Percentiles rank a stretch among this genome's conserved stretches.
These are phyloP conservation scores for Penicillium herquei DNA, from an alignment of 495 filamentous ascomycete genomes.

Conservation along the genomic window DNA sequence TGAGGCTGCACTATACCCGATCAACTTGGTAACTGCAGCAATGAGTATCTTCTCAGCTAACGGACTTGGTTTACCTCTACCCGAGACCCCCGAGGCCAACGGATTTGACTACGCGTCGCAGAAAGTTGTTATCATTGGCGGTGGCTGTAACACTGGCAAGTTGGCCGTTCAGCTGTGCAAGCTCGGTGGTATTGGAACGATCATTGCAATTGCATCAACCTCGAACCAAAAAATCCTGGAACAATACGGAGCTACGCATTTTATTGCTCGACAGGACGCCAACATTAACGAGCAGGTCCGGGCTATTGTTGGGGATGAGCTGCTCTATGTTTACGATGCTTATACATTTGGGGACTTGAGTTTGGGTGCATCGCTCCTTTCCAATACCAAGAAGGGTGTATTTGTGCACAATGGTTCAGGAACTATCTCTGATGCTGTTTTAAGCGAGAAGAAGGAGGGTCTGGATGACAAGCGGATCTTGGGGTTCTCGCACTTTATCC, in stretches of 20 bases:
- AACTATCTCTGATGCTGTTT: no score
- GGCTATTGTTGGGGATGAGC: constrained; percentile 1
- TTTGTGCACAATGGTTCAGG: no score
- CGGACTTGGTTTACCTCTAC: background rate
- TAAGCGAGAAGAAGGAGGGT: no score
- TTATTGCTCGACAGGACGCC: background rate
- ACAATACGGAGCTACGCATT: background rate
- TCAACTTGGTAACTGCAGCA: background rate
- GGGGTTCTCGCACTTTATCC: background rate
- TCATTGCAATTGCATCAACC: background rate
- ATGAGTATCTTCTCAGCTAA: background rate
- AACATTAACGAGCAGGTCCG: background rate
- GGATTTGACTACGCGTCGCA: background rate
- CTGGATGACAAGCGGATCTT: background rate
- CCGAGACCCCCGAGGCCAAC: background rate
- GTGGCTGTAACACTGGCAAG: background rate
- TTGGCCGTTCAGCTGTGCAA: background rate
- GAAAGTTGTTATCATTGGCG: background rate
- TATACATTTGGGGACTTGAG: background rate
- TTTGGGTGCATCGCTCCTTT: no score
- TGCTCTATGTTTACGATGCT: background rate
- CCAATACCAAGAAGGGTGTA: no score
- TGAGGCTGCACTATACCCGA: background rate
- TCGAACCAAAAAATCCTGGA: background rate
- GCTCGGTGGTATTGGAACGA: background rate